These are phyloP conservation scores for Fusarium sp. DNA, from an alignment of 2,329 filamentous ascomycete genomes.

Conservation along the genomic window DNA sequence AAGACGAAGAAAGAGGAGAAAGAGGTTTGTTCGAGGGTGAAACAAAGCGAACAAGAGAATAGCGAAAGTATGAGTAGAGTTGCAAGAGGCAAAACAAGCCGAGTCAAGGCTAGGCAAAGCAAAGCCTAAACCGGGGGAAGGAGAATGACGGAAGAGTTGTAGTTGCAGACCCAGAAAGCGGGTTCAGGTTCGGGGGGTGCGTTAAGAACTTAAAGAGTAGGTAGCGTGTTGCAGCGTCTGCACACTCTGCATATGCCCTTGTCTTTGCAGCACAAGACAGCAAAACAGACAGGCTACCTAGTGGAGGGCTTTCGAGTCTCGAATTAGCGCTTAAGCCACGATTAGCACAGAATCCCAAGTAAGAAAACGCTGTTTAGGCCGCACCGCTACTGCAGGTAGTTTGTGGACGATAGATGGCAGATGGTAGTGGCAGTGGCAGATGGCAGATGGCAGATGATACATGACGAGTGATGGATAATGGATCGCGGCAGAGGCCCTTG, in stretches of 20 bases:
- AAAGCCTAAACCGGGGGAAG: conserved; percentile 28
- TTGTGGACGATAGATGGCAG: too few species aligned
- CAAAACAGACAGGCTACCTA: not conserved
- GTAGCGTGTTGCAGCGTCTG: conserved; percentile 36
- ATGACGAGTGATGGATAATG: not conserved
- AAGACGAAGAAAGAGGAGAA: not conserved
- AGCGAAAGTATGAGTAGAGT: conserved; percentile 28
- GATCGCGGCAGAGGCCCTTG: conserved; percentile 31
- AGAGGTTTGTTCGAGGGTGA: conserved; percentile 9
- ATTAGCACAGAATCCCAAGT: conserved; percentile 6
- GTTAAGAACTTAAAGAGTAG: not conserved
- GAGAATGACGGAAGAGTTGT: conserved; percentile 40
- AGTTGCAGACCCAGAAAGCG: conserved; percentile 44
- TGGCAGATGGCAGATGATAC: not conserved
- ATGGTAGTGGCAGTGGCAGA: not conserved
- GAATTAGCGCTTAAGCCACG: conserved; percentile 37
- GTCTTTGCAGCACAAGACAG: conserved; percentile 3
- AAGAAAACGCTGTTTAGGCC: conserved; percentile 2
- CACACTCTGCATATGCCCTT: conserved; percentile 26
- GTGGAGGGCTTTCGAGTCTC: conserved; percentile 15
- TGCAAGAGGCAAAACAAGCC: conserved; percentile 35
- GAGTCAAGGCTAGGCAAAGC: not conserved
- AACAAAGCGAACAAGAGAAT: conserved; percentile 19
- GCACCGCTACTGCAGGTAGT: not conserved
- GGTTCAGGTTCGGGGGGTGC: conserved; percentile 35